phyloP scores from a whole-genome alignment of 2,329 filamentous ascomycete genomes.

The Chaetomiaceae sp. region DNA sequence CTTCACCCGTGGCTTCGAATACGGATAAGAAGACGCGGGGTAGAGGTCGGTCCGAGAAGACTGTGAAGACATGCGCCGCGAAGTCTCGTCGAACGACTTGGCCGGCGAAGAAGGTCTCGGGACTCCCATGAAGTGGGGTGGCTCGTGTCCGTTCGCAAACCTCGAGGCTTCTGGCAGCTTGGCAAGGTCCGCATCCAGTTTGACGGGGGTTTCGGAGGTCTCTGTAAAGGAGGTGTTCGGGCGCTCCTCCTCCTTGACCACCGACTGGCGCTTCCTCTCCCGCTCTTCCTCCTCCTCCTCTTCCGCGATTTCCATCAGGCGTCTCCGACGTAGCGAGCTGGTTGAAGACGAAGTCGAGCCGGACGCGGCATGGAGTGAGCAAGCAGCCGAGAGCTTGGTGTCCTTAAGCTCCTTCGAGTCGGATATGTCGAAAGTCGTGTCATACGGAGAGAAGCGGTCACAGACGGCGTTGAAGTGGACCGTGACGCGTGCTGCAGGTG shows the following conservation, averaged over 20 bases:
- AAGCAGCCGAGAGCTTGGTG: constrained; percentile 79
- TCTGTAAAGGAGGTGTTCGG: constrained; percentile 26
- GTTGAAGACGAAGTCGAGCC: constrained; percentile 81
- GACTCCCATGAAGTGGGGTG: constrained; percentile 48
- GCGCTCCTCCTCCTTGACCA: constrained; percentile 44
- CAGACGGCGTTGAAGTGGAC: constrained; percentile 65
- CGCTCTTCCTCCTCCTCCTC: constrained; percentile 68
- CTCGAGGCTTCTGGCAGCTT: constrained; percentile 46
- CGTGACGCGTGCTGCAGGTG: constrained; percentile 67
- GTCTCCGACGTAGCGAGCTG: constrained; percentile 70
- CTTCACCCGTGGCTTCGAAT: constrained; percentile 76
- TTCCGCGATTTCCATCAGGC: constrained; percentile 90
- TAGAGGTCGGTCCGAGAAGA: constrained; percentile 49
- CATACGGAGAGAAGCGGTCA: constrained; percentile 76
- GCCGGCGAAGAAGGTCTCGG: constrained; percentile 43
- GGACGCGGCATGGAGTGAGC: constrained; percentile 82
- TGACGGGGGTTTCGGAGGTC: constrained; percentile 37
- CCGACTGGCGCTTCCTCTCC: constrained; percentile 55
- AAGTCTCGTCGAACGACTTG: constrained; percentile 40
- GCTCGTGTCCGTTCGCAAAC: constrained; percentile 47
- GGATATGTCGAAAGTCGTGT: constrained; percentile 75
- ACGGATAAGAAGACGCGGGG: constrained; percentile 45
- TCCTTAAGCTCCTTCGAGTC: constrained; percentile 77
- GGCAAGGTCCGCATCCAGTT: constrained; percentile 50
- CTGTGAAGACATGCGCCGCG: constrained; percentile 48